Percentiles rank a stretch among this genome's conserved stretches.
Evolutionary conservation across 768 basidiomycete species (phyloP).

Genomic region (Lentinus tigrinus): DNA sequence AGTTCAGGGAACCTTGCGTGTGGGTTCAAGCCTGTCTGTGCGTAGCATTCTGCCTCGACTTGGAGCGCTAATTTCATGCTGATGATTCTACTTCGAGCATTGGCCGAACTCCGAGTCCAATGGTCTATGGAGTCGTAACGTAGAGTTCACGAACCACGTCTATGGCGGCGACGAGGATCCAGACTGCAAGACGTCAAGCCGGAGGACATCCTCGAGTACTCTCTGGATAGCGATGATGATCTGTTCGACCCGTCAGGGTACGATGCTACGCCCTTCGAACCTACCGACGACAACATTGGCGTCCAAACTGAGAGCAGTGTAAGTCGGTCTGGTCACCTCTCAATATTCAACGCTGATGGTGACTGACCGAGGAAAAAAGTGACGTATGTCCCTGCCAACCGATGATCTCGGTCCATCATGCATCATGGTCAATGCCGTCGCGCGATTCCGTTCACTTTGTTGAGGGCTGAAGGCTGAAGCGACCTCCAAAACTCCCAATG

Average conservation of each 20-base stretch:
- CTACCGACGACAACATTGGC: not conserved
- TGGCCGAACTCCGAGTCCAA: slow-evolving; percentile 12
- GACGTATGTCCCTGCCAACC: slow-evolving; percentile 11
- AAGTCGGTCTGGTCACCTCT: not conserved
- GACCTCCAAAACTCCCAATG: slow-evolving; percentile 7
- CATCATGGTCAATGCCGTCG: slow-evolving; percentile 8
- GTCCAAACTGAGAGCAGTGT: slow-evolving; percentile 8
- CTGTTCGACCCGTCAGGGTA: not conserved
- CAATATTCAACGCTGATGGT: not conserved
- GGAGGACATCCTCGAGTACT: not conserved
- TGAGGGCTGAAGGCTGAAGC: no score
- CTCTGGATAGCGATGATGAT: not conserved
- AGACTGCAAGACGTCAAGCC: not conserved
- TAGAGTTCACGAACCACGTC: not conserved
- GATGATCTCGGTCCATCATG: slow-evolving; percentile 13
- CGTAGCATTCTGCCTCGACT: not conserved
- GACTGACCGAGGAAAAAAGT: not conserved
- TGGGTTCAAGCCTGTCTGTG: no score
- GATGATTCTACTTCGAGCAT: slow-evolving; percentile 11
- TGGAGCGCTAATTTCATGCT: not conserved
- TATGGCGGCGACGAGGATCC: not conserved
- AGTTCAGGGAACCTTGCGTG: slow-evolving; percentile 26
- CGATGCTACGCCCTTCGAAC: not conserved
- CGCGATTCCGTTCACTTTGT: slow-evolving; percentile 9
- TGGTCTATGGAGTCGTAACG: slow-evolving; percentile 10